Conservation (phyloP, 768 basidiomycete species). For the Boletus rubescentipes region DNA sequence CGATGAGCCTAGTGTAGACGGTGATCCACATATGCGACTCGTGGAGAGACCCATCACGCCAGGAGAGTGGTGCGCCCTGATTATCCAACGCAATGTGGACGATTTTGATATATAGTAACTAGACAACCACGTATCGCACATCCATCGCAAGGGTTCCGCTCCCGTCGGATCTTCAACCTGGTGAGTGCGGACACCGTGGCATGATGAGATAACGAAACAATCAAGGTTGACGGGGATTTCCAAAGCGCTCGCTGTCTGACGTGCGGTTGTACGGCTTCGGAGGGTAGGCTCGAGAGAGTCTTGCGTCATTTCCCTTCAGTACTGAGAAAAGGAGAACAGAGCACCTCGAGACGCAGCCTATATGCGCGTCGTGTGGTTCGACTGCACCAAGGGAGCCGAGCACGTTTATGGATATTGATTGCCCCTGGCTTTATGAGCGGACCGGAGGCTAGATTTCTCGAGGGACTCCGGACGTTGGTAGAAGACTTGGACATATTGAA, state of each 20-base stretch:
- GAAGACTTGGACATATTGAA: slow-evolving; percentile 26
- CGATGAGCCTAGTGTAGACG: slow-evolving; percentile 84
- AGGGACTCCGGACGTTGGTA: slow-evolving; percentile 31
- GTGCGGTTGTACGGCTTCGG: slow-evolving; percentile 55
- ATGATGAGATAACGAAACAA: slow-evolving; percentile 17
- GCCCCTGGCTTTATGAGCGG: slow-evolving; percentile 77
- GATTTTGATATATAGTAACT: background rate
- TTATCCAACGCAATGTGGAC: background rate
- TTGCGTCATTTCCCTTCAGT: background rate
- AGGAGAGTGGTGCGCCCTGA: slow-evolving; percentile 53
- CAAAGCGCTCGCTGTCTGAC: slow-evolving; percentile 64
- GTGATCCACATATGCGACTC: slow-evolving; percentile 60
- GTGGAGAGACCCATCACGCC: slow-evolving; percentile 79
- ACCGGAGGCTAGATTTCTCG: slow-evolving; percentile 43
- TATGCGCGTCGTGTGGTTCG: slow-evolving; percentile 73
- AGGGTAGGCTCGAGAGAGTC: slow-evolving; percentile 41
- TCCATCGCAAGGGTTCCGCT: slow-evolving; percentile 79
- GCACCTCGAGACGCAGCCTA: slow-evolving; percentile 52
- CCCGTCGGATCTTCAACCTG: slow-evolving; percentile 88
- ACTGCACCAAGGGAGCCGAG: slow-evolving; percentile 56
- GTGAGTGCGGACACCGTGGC: slow-evolving; percentile 1
- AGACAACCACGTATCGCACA: slow-evolving; percentile 77
- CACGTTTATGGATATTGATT: slow-evolving; percentile 83
- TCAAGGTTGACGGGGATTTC: slow-evolving; percentile 77
- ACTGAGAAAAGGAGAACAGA: slow-evolving; percentile 44